phyloP scores from a whole-genome alignment of 2,329 filamentous ascomycete species.

The Stagonosporopsis rhizophila region DNA sequence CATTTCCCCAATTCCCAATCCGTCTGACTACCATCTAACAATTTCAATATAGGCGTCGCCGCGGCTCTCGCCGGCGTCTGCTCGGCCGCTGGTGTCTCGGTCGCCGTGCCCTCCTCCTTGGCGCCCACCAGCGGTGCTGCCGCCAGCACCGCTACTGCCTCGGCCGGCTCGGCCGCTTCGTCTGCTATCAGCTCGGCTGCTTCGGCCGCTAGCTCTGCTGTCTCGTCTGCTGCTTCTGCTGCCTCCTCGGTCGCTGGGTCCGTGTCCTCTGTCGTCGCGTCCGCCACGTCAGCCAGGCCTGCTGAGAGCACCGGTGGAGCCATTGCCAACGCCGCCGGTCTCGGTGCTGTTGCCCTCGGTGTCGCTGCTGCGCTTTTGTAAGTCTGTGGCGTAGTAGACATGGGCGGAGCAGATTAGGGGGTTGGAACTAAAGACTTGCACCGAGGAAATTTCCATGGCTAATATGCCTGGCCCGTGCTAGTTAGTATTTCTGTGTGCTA shows the following conservation, averaged over 20 bases:
- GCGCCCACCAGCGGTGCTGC: constrained; percentile 8
- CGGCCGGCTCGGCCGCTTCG: constrained; percentile 3
- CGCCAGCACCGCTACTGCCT: constrained; percentile 4
- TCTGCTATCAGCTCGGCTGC: constrained; percentile 1
- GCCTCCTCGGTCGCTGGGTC: constrained; percentile 5
- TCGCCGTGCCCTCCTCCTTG: constrained; percentile 32
- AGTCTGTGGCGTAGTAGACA: not conserved
- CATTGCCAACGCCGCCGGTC: constrained; percentile 25
- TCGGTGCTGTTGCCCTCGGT: constrained; percentile 29
- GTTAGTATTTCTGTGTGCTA: not conserved
- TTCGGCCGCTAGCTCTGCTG: not conserved
- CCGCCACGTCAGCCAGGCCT: constrained; percentile 8
- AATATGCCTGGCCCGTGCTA: constrained; percentile 14
- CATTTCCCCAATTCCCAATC: not conserved
- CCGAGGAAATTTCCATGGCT: constrained; percentile 16
- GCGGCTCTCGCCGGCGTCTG: constrained; percentile 41
- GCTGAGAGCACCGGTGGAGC: constrained; percentile 29
- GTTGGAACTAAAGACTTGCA: not conserved
- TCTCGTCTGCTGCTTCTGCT: not conserved
- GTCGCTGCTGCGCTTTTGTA: constrained; percentile 27
- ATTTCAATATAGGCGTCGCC: constrained; percentile 23
- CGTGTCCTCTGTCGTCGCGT: constrained; percentile 3
- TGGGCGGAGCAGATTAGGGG: too few relatives aligned
- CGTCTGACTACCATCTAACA: not conserved
- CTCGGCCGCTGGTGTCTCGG: constrained; percentile 33